Evolutionary conservation across 441 rosid species (phyloP), one percentile per base, ranked within the genome.

Genomic region (Francoa sonchifolia): DNA sequence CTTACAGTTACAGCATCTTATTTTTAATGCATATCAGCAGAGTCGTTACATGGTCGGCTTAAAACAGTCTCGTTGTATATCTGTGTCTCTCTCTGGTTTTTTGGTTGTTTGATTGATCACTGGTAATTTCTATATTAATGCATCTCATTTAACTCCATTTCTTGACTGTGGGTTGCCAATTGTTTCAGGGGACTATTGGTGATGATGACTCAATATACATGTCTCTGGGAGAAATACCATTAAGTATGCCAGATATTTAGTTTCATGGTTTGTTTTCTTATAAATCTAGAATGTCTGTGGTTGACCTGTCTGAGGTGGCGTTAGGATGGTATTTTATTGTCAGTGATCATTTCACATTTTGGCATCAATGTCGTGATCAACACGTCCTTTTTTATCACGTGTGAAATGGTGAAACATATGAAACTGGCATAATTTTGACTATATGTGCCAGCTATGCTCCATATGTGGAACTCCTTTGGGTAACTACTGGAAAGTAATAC

Each of bases 181-280:
- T 32, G 20, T 71, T 61, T 57, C 81, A 90, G 96, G 98, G 76
- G 54, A 56, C 74, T 59, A 72, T 78, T 35, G 96, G 65, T 13
- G 82, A 72, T 63, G 98, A 89, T 46, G 98, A 89, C 57, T 66
- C 94, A 0, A 89, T 89, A 51, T 89, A 84, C 62, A 89, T 82
- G 89, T 89, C 98, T 48, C 74, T 89, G 8, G 98, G 83, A 27
- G 98, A 89, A 74, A 85, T 89, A 73, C 94, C 98, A 49, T 57
- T 89, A 68, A 82, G 95, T 84, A 82, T 60, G 92, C 47, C 39
- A 34, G 56, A 52, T 60, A 25, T 52, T 58, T 51, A 57, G 47
- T 48, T 61, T 54, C 33, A 31, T 45, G 12, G 14, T 55, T 57
- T 57, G 31, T 32, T 54, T 60, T 50, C 40, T 51, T 42, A 25